A percentile compares a stretch with the other conserved stretches of the same genome.
These are phyloP conservation scores for Taiozyma sp. DNA, from an alignment of 1,139 yeast species.

Conservation along the genomic window DNA sequence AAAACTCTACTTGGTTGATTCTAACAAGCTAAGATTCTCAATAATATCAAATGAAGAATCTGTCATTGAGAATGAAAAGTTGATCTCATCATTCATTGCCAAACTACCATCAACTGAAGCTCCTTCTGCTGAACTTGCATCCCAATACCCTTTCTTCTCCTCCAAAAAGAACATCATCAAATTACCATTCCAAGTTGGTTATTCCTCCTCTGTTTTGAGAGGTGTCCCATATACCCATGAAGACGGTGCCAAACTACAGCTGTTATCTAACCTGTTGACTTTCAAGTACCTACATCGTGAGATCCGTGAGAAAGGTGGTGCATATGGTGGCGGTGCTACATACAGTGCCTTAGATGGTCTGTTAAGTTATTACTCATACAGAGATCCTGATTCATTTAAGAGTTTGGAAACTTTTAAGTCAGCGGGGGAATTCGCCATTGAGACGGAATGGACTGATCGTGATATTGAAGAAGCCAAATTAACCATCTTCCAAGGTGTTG, in stretches of 20 bases:
- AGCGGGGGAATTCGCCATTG: slow-evolving; percentile 52
- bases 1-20: slow-evolving; percentile 37
- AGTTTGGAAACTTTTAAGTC: slow-evolving; percentile 57
- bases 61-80: slow-evolving; percentile 36
- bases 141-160: slow-evolving; percentile 14
- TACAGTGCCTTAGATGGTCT: slow-evolving; percentile 81
- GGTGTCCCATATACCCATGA: slow-evolving; percentile 65
- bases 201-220: slow-evolving; percentile 61
- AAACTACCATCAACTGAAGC: slow-evolving; percentile 18
- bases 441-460: slow-evolving; percentile 43
- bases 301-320: slow-evolving; percentile 94
- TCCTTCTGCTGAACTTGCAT: not conserved
- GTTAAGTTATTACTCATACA: slow-evolving; percentile 78
- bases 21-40: slow-evolving; percentile 43
- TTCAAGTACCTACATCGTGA: slow-evolving; percentile 84
- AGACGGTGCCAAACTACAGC: slow-evolving; percentile 84
- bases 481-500: slow-evolving; percentile 84
- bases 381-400: slow-evolving; percentile 84
- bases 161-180: slow-evolving; percentile 44
- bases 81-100: slow-evolving; percentile 23
- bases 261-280: slow-evolving; percentile 73
- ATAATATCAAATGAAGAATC: slow-evolving; percentile 51
- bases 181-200: slow-evolving; percentile 87
- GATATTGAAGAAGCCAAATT: slow-evolving; percentile 88
- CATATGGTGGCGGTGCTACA: slow-evolving; percentile 93